Base-by-base conservation (phyloP, 306 rosid genomes). In the Rosa rugosa region DNA sequence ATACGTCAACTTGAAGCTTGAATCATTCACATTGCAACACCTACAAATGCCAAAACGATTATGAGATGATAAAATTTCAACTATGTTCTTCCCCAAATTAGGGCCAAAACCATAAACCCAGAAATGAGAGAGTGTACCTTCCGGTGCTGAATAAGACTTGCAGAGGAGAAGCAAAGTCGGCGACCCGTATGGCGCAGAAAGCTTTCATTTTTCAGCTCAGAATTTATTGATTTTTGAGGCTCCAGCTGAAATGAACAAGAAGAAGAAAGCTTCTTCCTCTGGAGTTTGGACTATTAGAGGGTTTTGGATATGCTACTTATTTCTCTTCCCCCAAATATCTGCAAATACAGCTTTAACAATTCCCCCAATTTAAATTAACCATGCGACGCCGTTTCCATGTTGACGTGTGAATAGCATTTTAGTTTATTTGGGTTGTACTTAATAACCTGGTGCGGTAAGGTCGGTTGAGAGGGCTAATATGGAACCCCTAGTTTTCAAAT, bases 171-270 rank as follows among this genome's bases (percentile, higher is more conserved):
- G 42, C 23, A 44, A 86, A 81, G 27, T 77, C 40, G 36, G 36
- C 36, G 36, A 31, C 0, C 36, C 36, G 36, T 31, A 31, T 2
- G 36, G 36, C 36, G 31, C 76, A 77, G 18, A 82, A 53, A 31
- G 77, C 75, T 59, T 62, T 62, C 89, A 85, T 85, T 41, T 76
- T 76, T 76, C 77, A 69, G 67, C 75, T 59, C 31, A 31, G 17
- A 40, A 7, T 13, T 27, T 0, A 5, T 4, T 27, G 20, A 42
- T 1, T 36, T 50, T 14, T n/a, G 73, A 62, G 34, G 22, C 59
- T 34, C 75, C 72, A 62, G 50, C 18, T 49, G 45, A 57, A 75
- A 49, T 20, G 57, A 42, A 75, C 18, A 11, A 53, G 59, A 53
- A 18, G n/a, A 13, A 60, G 38, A 13, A 60, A 10, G 60, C 23